Conservation (phyloP, 1,284 basidiomycete species). For the Meira miltonrushii region DNA sequence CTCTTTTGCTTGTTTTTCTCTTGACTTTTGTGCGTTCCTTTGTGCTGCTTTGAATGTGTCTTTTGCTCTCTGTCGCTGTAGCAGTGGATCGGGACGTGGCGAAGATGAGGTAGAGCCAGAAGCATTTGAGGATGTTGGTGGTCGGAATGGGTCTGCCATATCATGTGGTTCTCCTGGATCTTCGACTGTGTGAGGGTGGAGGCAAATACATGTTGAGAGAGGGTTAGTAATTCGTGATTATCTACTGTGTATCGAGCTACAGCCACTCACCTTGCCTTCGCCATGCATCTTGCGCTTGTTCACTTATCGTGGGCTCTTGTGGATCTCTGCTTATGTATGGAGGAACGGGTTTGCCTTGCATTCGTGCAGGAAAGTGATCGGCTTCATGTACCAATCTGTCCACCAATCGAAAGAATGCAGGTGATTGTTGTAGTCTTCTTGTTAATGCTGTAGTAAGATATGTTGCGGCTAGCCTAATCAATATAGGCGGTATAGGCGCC, state of each 20-base stretch:
- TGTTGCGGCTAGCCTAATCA: conserved; percentile 32
- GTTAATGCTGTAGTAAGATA: conserved; percentile 35
- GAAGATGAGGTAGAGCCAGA: background rate
- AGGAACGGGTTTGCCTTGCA: conserved; percentile 32
- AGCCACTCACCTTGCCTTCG: background rate
- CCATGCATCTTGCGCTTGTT: conserved; percentile 29
- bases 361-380: conserved; percentile 34
- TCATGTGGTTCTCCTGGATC: conserved; percentile 35
- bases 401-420: conserved; percentile 35
- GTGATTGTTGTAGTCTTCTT: conserved; percentile 29
- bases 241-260: background rate
- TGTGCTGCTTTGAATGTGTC: conserved; percentile 2
- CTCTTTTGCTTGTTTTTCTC: background rate
- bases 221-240: background rate
- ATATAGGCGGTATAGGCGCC: conserved; percentile 34
- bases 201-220: conserved; percentile 1
- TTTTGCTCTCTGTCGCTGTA: background rate
- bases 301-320: conserved; percentile 30
- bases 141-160: conserved; percentile 29
- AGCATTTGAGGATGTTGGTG: background rate
- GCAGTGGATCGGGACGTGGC: background rate
- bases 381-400: conserved; percentile 41
- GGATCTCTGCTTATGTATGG: conserved; percentile 19
- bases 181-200: conserved; percentile 8
- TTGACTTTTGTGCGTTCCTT: conserved; percentile 1